phyloP scores from a whole-genome alignment of 1,284 basidiomycete species.

The Mixia osmundae region DNA sequence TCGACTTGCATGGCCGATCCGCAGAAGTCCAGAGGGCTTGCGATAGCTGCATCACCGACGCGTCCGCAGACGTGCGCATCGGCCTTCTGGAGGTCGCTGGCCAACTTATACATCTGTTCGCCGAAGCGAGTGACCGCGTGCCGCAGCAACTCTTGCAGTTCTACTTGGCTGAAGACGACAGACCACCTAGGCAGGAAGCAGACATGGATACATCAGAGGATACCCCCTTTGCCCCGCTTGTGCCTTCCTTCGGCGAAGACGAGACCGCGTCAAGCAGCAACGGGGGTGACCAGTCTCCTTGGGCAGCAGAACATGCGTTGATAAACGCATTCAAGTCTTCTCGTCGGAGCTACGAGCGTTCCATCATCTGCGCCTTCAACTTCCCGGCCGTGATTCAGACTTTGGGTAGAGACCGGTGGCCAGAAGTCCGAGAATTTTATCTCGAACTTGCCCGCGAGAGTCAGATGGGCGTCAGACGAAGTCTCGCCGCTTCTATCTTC shows the following conservation, averaged over 20 bases:
- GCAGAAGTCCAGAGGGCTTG: constrained; percentile 30
- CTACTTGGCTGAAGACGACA: too few species aligned
- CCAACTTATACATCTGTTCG: constrained; percentile 72
- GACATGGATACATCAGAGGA: too few species aligned
- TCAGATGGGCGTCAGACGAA: constrained; percentile 37
- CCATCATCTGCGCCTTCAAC: constrained; percentile 79
- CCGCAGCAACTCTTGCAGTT: constrained; percentile 56
- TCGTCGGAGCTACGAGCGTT: too few species aligned
- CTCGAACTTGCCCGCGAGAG: constrained; percentile 31
- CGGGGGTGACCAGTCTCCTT: constrained; percentile 11
- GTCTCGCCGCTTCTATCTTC: constrained; percentile 65
- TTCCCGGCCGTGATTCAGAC: constrained; percentile 76
- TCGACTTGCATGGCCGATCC: constrained; percentile 32
- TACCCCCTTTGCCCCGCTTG: constrained; percentile 1
- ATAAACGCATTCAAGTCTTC: too few species aligned
- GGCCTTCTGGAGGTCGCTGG: constrained; percentile 74
- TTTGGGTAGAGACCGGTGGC: constrained; percentile 52
- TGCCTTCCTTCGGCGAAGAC: constrained; percentile 6
- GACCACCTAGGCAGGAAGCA: too few species aligned
- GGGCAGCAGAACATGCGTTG: constrained; percentile 24
- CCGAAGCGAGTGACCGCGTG: constrained; percentile 29
- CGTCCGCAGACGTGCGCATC: constrained; percentile 43
- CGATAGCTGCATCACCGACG: constrained; percentile 39
- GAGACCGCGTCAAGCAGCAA: constrained; percentile 2
- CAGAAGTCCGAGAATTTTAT: constrained; percentile 47